These are phyloP conservation scores for Pseudomassariella vexata DNA, from an alignment of 2,329 filamentous ascomycete species.

Conservation along the genomic window DNA sequence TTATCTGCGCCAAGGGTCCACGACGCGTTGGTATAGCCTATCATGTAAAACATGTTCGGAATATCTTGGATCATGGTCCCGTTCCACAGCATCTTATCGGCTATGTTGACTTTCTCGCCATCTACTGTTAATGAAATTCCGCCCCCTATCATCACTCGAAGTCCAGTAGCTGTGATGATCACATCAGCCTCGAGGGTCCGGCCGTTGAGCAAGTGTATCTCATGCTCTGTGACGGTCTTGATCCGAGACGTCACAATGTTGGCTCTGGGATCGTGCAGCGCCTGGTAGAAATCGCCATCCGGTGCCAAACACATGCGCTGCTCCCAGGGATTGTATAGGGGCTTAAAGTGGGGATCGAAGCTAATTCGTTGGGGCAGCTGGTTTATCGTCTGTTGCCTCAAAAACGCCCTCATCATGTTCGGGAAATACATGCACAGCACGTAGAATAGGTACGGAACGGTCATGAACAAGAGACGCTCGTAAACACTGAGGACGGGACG, in stretches of 20 bases:
- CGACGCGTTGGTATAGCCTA: conserved; percentile 60
- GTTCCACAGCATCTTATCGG: conserved; percentile 55
- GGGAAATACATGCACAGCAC: conserved; percentile 50
- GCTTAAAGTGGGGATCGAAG: conserved; percentile 58
- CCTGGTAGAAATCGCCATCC: conserved; percentile 50
- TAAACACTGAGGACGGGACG: conserved; percentile 25
- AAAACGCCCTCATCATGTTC: conserved; percentile 34
- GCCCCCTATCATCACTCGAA: conserved; percentile 54
- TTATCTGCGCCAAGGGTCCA: conserved; percentile 64
- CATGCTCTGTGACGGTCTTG: conserved; percentile 39
- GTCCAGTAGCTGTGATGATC: conserved; percentile 64
- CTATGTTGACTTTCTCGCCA: conserved; percentile 38
- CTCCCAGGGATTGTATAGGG: conserved; percentile 61
- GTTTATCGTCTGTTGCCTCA: conserved; percentile 38
- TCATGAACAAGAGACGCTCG: conserved; percentile 42
- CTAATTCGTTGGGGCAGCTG: conserved; percentile 49
- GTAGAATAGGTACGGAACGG: conserved; percentile 41
- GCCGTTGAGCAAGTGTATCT: conserved; percentile 42
- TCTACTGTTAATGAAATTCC: conserved; percentile 49
- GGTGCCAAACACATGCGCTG: conserved; percentile 68
- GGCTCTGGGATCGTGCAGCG: conserved; percentile 37
- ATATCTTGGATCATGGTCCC: conserved; percentile 60
- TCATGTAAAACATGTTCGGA: conserved; percentile 55
- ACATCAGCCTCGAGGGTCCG: conserved; percentile 55
- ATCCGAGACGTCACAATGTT: conserved; percentile 48